These are phyloP conservation scores for Coccomyxa sp. DNA, from an alignment of 139 green algal genomes.

Conservation along the genomic window DNA sequence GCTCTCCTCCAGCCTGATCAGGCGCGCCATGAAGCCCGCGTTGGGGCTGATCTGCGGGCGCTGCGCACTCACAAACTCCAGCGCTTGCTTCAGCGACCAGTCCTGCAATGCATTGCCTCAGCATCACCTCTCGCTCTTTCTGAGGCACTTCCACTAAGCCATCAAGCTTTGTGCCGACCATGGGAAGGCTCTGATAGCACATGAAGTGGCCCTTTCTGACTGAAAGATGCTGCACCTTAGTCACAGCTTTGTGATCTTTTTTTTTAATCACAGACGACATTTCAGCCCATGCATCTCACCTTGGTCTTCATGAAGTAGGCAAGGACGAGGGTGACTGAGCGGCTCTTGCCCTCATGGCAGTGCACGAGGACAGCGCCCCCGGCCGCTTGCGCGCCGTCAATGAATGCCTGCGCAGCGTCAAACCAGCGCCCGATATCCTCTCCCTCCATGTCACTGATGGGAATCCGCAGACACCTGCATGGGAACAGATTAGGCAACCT, in stretches of 20 bases:
- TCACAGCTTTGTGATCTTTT: no score
- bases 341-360: conserved; percentile 80
- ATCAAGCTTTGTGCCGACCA: no score
- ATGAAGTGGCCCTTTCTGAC: no score
- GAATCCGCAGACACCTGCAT: conserved; percentile 43
- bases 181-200: no score
- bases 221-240: no score
- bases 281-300: no score
- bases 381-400: conserved; percentile 43
- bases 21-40: conserved; percentile 67
- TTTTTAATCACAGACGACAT: no score
- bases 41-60: conserved; percentile 71
- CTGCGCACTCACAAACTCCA: conserved; percentile 33
- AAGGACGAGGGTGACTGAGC: conserved; percentile 69
- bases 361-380: conserved; percentile 75
- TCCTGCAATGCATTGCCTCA: conserved; percentile 20
- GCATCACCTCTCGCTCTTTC: conserved; percentile 27
- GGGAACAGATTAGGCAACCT: no score
- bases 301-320: conserved; percentile 65
- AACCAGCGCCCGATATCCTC: conserved; percentile 74
- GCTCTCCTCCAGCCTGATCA: conserved; percentile 58
- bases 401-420: conserved; percentile 49
- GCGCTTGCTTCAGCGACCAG: conserved; percentile 50
- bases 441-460: conserved; percentile 71
- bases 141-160: conserved; percentile 4